Conservation (phyloP, 495 filamentous ascomycete species). For the Apiosordaria backusii region DNA sequence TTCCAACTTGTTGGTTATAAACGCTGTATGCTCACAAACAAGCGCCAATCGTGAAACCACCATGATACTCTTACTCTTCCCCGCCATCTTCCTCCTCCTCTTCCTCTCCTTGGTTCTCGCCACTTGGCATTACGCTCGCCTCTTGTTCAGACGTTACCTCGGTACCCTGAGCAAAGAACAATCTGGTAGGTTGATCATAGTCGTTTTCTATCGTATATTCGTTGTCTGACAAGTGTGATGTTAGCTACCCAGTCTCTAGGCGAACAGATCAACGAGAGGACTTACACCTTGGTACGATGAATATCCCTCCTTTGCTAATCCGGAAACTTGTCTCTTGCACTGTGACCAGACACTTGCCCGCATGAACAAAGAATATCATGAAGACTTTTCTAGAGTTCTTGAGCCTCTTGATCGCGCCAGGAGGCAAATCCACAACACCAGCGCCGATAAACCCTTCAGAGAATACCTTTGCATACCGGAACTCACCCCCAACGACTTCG, state of each 20-base stretch:
- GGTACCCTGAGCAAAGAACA: slow-evolving; percentile 85
- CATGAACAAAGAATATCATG: slow-evolving; percentile 87
- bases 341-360: slow-evolving; percentile 69
- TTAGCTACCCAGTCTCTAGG: neutral
- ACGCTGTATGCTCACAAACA: too few relatives aligned
- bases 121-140: neutral
- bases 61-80: neutral
- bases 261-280: slow-evolving; percentile 22
- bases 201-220: slow-evolving; percentile 79
- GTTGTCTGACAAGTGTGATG: slow-evolving; percentile 55
- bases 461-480: slow-evolving; percentile 82
- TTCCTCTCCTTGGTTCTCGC: slow-evolving; percentile 13
- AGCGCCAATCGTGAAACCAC: too few relatives aligned
- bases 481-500: slow-evolving; percentile 69
- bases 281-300: slow-evolving; percentile 91
- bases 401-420: slow-evolving; percentile 72
- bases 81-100: slow-evolving; percentile 13
- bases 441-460: slow-evolving; percentile 80
- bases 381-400: slow-evolving; percentile 94
- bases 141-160: slow-evolving; percentile 37
- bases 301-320: slow-evolving; percentile 81
- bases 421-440: slow-evolving; percentile 83
- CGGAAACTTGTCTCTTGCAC: slow-evolving; percentile 80
- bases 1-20: too few relatives aligned
- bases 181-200: slow-evolving; percentile 58